Conservation (phyloP, 176 grass and related monocot genomes). For the Panicum miliaceum region DNA sequence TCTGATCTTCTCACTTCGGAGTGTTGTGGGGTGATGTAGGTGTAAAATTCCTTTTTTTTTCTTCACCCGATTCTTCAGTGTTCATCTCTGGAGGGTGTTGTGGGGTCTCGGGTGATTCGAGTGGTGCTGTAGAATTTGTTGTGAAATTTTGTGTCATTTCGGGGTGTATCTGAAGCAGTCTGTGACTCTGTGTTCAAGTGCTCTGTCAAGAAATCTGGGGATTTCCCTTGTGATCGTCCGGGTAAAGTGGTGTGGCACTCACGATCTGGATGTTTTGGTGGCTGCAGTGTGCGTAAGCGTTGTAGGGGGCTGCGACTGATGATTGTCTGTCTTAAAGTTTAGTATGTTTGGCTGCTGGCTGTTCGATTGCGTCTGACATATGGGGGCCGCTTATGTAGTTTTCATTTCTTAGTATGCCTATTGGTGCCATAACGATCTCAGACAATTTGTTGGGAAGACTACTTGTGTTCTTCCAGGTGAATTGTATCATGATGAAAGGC, state of each 20-base stretch:
- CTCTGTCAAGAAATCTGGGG: conserved; percentile 9
- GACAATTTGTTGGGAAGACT: neutral
- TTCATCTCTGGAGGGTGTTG: neutral
- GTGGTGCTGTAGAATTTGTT: neutral
- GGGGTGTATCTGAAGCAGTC: neutral
- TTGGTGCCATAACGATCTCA: conserved; percentile 12
- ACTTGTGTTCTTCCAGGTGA: neutral
- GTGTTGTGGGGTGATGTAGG: neutral
- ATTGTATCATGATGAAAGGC: neutral
- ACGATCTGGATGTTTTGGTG: neutral
- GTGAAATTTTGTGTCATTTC: neutral
- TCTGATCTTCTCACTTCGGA: neutral
- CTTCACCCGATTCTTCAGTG: neutral
- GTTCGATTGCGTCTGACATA: neutral
- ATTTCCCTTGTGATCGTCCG: neutral
- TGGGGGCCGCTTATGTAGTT: neutral
- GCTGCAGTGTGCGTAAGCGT: neutral
- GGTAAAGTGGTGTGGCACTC: neutral
- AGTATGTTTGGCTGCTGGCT: conserved; percentile 2
- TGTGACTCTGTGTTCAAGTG: neutral
- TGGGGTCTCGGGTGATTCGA: neutral
- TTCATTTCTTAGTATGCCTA: neutral
- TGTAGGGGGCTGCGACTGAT: neutral
- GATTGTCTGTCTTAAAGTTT: conserved; percentile 10
- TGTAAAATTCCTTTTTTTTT: neutral